Conservation (phyloP, 1,284 basidiomycete species). For the Microbotryum silenes-acaulis region DNA sequence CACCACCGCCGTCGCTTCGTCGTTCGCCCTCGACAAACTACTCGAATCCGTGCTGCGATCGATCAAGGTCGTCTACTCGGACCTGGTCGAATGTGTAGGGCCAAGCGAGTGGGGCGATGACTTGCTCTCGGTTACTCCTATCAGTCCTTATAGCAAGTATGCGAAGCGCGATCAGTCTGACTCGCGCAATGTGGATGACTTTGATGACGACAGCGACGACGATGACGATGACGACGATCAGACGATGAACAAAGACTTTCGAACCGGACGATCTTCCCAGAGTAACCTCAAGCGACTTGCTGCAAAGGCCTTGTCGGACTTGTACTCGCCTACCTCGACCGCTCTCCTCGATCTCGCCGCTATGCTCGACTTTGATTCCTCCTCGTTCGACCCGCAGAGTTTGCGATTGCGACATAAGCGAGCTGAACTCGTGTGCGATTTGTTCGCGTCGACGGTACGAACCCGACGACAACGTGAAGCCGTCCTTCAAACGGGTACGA, state of each 20-base stretch:
- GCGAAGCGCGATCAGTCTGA: conserved; percentile 7
- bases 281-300: not conserved
- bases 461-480: not conserved
- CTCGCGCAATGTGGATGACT: not conserved
- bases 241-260: not conserved
- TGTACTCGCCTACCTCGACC: too few relatives aligned
- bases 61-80: conserved; percentile 28
- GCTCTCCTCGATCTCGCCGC: not conserved
- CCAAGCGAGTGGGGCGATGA: conserved; percentile 21
- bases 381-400: not conserved
- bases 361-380: conserved; percentile 10
- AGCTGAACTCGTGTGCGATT: conserved; percentile 19
- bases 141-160: not conserved
- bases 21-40: not conserved
- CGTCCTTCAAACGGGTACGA: not conserved
- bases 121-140: conserved; percentile 2
- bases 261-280: not conserved
- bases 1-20: too few relatives aligned
- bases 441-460: conserved; percentile 13
- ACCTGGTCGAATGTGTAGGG: conserved; percentile 22
- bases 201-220: conserved; percentile 10
- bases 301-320: too few relatives aligned
- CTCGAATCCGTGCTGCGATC: conserved; percentile 25
- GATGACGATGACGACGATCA: conserved; percentile 15
- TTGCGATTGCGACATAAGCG: not conserved